Percentiles rank a stretch among this genome's conserved stretches.
Evolutionary conservation across 768 basidiomycete genomes (phyloP).

Genomic region (Naganishia vishniacii): DNA sequence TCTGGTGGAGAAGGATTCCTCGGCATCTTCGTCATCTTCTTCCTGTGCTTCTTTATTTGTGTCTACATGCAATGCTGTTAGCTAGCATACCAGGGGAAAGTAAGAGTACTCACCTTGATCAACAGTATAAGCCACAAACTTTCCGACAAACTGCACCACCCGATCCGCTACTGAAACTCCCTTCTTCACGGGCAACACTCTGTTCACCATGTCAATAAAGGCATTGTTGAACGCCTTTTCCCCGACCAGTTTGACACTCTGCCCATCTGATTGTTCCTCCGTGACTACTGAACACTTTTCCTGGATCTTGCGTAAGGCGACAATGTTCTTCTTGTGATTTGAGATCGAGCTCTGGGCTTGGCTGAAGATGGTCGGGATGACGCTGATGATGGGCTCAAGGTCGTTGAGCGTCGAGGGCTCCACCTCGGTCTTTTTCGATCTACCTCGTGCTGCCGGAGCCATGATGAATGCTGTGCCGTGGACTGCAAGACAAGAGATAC

Average conservation of each 20-base stretch:
- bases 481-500: no score
- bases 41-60: conserved; percentile 51
- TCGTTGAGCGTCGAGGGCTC: conserved; percentile 1
- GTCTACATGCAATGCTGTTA: conserved; percentile 42
- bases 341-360: conserved; percentile 68
- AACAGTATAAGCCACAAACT: conserved; percentile 68
- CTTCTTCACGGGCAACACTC: conserved; percentile 70
- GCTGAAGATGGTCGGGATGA: conserved; percentile 65
- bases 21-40: conserved; percentile 52
- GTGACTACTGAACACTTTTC: conserved; percentile 55
- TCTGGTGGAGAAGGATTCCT: conserved; percentile 64
- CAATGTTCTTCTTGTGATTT: conserved; percentile 85
- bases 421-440: background rate
- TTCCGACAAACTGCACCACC: conserved; percentile 72
- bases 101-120: conserved; percentile 61
- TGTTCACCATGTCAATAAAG: conserved; percentile 59
- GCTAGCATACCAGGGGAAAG: background rate
- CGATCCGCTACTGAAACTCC: conserved; percentile 69
- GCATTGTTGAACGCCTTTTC: conserved; percentile 69
- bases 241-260: conserved; percentile 57
- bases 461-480: background rate
- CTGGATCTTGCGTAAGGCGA: conserved; percentile 75
- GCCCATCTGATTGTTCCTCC: conserved; percentile 41
- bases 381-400: conserved; percentile 37
- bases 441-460: background rate